Base-by-base conservation (phyloP, 305 asterid genomes). In the Plantago lanceolata region DNA sequence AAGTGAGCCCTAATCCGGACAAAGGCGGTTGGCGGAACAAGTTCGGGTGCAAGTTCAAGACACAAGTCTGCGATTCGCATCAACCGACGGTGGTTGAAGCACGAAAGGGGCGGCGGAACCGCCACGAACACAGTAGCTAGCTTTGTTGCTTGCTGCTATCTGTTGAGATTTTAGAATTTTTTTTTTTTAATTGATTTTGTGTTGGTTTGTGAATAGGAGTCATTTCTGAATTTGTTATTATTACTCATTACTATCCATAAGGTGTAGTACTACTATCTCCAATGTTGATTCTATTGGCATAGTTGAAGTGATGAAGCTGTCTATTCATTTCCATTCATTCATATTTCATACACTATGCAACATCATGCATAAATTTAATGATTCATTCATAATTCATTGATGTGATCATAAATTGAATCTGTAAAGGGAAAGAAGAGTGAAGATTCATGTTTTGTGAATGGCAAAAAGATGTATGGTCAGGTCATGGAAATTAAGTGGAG, bases 21-120 rank as follows among this genome's bases (percentile, higher is more conserved):
- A 76, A 63, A 68, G 80, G 76, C 4, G 78, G 87, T 26, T 88
- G 96, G 97, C 67, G 81, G 76, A 71, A 67, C 19, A 90, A 80
- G 83, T 71, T 93, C 18, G 90, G 95, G 68, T 93, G 99, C 81
- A 93, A 93, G 66, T 87, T 90, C 75, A 90, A 84, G 84, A 85
- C 95, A 0, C 97, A 93, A 51, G 97, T 90, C 19, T 93, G 99
- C 71, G 97, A 93, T 73, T 93, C 99, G 12, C 97, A 90, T 16
- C 87, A 83, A 28, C 83, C 84, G 48, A 80, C 90, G 15, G 87
- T 81, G 37, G 85, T 77, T 47, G 88, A 84, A 66, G 77, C 85
- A 17, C 71, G 80, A 43, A 84, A 71, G 73, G 73, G 79, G 64
- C 93, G 90, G 72, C 69, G 61, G 62, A 84, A 82, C 63, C 86